Conservation (phyloP, 2,329 filamentous ascomycete genomes). For the Pseudogymnoascus sp. region DNA sequence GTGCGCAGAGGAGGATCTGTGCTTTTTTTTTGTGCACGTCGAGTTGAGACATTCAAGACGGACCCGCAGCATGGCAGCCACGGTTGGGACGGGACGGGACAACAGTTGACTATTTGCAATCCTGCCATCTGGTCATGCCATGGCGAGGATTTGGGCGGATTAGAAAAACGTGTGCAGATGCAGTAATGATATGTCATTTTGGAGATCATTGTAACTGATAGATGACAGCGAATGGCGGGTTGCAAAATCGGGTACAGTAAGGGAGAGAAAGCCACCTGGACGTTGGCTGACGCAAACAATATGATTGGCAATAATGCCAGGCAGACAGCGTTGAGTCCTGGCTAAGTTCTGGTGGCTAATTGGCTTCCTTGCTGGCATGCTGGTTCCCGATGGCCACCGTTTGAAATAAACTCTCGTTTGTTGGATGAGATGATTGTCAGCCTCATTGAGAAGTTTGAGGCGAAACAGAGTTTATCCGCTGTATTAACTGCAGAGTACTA, state of each 20-base stretch:
- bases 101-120: background rate
- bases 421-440: background rate
- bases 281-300: background rate
- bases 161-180: background rate
- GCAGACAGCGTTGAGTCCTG: background rate
- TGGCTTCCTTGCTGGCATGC: background rate
- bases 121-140: background rate
- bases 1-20: background rate
- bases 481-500: background rate
- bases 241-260: background rate
- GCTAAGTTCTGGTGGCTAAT: background rate
- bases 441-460: background rate
- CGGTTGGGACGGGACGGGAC: background rate
- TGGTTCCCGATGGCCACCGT: background rate
- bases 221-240: background rate
- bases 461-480: background rate
- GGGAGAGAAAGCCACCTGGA: background rate
- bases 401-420: slow-evolving; percentile 2
- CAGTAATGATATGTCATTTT: slow-evolving; percentile 5
- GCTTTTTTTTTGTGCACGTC: background rate
- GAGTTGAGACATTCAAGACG: background rate
- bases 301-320: slow-evolving; percentile 1
- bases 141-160: background rate
- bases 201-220: background rate
- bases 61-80: background rate